Evolutionary conservation across 2,329 filamentous ascomycete genomes (phyloP), one percentile per base, ranked within the genome.

Genomic region (Seiridium unicorne): DNA sequence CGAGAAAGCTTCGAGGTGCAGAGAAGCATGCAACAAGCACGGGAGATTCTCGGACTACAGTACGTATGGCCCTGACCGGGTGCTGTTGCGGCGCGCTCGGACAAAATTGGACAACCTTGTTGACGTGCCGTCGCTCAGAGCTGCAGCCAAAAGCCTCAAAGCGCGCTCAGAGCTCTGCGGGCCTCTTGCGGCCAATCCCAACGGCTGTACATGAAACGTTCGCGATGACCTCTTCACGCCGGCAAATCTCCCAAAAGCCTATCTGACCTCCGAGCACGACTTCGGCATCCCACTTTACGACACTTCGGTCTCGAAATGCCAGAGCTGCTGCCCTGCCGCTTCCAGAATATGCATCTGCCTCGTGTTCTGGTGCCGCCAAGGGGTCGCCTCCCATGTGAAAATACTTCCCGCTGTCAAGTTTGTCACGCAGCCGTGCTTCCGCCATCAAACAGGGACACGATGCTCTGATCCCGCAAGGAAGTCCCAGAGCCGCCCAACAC

Each of bases 1-100:
- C 55, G 55, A 58, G 55, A 58, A 58, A 58, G 26, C 6, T 58
- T 58, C 55, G 44, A 58, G 10, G 55, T 51, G 46, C 51, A 55
- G 35, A 44, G 40, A 44, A 53, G 49, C 49, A 36, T 53, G 49
- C 34, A 31, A 53, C 34, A n/a, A 49, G 35, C 34, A 38, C 38
- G 34, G 49, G 49, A 18, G 31, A 36, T n/a, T 26, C 26, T 26
- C 47, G 26, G 18, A 49, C 18, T 32, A 49, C 13, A 13, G 47
- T 26, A 26, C 18, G 18, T 26, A 26, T 26, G 18, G 18, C 18
- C 18, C 18, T 26, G 18, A 13, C 38, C 38, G 13, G 38, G 38
- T 7, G 35, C 9, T 53, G 10, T 34, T n/a, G 35, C 9, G 32
- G 32, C n/a, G 55, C 55, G 55, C 46, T 58, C 46, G 36, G 55